Percentiles rank a stretch among this genome's conserved stretches.
Evolutionary conservation across 208 protist genomes (phyloP).

Genomic region (Trypanosoma platydactyli): DNA sequence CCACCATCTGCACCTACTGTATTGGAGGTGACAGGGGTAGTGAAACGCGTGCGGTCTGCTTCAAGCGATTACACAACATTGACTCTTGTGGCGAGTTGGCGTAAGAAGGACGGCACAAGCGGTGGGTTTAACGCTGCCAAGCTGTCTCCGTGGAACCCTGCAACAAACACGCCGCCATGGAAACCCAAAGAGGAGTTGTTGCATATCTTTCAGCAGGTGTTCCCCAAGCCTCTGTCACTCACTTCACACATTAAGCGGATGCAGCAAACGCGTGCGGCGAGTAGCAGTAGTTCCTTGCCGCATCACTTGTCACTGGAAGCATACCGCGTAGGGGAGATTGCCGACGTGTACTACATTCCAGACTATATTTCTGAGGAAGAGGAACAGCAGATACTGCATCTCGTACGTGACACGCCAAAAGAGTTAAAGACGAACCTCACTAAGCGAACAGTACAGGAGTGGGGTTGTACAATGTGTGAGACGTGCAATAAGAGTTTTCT

Average conservation of each 20-base stretch:
- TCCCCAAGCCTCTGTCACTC: constrained; percentile 57
- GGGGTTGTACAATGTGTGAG: constrained; percentile 89
- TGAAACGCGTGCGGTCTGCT: constrained; percentile 62
- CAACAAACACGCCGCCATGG: constrained; percentile 38
- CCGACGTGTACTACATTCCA: constrained; percentile 87
- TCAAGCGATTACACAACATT: constrained; percentile 69
- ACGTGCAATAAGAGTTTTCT: constrained; percentile 88
- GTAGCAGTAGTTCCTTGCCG: constrained; percentile 4
- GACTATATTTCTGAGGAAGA: constrained; percentile 84
- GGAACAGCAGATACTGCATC: constrained; percentile 63
- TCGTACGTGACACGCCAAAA: constrained; percentile 57
- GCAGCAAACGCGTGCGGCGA: constrained; percentile 15
- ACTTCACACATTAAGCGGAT: constrained; percentile 52
- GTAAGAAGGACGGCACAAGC: constrained; percentile 35
- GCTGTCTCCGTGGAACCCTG: constrained; percentile 64
- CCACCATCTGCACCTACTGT: constrained; percentile 39
- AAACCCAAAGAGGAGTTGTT: constrained; percentile 59
- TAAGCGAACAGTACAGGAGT: constrained; percentile 89
- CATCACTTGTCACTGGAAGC: constrained; percentile 64
- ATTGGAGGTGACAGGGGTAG: constrained; percentile 63
- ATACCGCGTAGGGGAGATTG: constrained; percentile 68
- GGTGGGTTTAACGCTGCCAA: constrained; percentile 85
- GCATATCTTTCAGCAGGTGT: constrained; percentile 65
- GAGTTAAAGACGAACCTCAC: constrained; percentile 81
- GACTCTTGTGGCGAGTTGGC: constrained; percentile 76